Evolutionary conservation across 805 yeast genomes (phyloP), one percentile per base, ranked within the genome.

Genomic region (Myxozyma udenii): DNA sequence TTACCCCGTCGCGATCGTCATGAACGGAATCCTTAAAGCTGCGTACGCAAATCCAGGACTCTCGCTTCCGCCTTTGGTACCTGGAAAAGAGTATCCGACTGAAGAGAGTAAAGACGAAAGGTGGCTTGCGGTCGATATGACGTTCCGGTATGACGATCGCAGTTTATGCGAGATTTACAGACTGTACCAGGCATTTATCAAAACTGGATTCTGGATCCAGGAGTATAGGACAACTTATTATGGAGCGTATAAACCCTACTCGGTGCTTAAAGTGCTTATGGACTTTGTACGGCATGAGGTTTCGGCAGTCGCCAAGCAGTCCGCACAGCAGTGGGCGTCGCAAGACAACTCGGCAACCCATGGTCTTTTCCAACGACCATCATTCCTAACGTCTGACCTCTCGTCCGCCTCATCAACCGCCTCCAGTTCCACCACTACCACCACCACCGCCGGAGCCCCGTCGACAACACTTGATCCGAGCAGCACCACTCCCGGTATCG

Each of bases 111-210:
- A 24, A 25, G 55, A 46, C 32, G 46, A 25, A 4, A 25, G 55
- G 18, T 48, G 59, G 55, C 39, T 42, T 1, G 11, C 7, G 1
- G 53, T 53, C 4, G 59, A 55, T 26, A 35, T 55, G 32, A 19
- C 59, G 9, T 55, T 55, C 36, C 43, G 28, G 6, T 55, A 55
- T 44, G 59, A 52, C 26, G 51, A 53, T 43, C 44, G 32, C 19
- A 44, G 46, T 36, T 26, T 53, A 11, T 40, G 47, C 19, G 46
- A 23, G 23, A 18, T 53, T 9, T 49, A 50, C n/a, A 26, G 58
- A 11, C 44, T 53, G 3, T 53, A 53, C 35, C 58, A 53, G 35
- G 54, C 58, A 3, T 44, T 53, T 28, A 48, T 53, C 14, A 50
- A 53, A 33, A 53, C 48, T 2, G 39, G 43, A 9, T 7, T 14